Conservation (phyloP, 1,284 basidiomycete genomes). For the Trametes hirsuta region DNA sequence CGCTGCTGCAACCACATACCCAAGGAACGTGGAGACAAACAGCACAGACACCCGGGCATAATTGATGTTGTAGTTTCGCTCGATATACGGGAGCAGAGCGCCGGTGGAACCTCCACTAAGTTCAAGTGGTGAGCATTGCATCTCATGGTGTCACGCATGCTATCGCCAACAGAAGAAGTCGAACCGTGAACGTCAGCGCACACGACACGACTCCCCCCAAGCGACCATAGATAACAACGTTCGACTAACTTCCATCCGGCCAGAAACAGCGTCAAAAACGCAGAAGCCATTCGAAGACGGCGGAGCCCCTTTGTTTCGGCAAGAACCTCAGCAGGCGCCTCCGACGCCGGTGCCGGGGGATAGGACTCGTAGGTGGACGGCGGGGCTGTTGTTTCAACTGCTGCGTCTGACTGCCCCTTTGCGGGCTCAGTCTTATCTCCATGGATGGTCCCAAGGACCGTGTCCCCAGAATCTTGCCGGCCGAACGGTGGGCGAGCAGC, state of each 20-base stretch:
- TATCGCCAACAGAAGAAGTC: too few relatives aligned
- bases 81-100: slow-evolving; percentile 36
- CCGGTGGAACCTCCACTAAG: slow-evolving; percentile 36
- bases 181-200: too few relatives aligned
- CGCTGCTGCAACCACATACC: slow-evolving; percentile 34
- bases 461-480: slow-evolving; percentile 9
- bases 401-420: background rate
- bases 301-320: slow-evolving; percentile 32
- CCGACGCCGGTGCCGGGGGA: slow-evolving; percentile 8
- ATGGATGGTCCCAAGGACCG: background rate
- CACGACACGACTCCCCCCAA: background rate
- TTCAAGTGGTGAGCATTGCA: background rate
- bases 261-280: slow-evolving; percentile 32
- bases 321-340: slow-evolving; percentile 1
- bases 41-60: slow-evolving; percentile 35
- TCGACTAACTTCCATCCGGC: slow-evolving; percentile 36
- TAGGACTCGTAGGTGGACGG: background rate
- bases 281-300: slow-evolving; percentile 27
- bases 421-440: background rate
- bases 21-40: slow-evolving; percentile 36
- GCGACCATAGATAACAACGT: background rate
- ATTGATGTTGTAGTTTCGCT: slow-evolving; percentile 30
- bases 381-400: background rate
- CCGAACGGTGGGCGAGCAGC: slow-evolving; percentile 10
- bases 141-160: background rate